These are phyloP conservation scores for Sugiyamaella mastotermitis DNA, from an alignment of 805 yeast genomes.

Conservation along the genomic window DNA sequence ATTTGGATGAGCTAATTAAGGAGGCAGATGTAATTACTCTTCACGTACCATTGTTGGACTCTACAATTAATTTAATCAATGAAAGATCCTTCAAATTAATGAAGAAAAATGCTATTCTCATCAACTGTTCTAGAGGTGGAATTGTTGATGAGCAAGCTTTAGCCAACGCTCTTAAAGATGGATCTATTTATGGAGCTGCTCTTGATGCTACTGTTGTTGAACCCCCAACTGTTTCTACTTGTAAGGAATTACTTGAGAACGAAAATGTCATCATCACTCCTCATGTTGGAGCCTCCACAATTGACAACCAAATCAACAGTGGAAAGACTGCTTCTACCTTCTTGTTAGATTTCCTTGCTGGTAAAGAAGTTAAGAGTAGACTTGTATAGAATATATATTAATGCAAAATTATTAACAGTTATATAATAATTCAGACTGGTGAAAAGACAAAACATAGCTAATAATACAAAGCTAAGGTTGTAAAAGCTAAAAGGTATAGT, in stretches of 20 bases:
- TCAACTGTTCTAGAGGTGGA: constrained; percentile 16
- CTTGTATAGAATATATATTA: no score
- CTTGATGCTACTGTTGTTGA: constrained; percentile 9
- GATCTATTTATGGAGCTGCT: constrained; percentile 7
- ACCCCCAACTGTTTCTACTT: constrained; percentile 7
- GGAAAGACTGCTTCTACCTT: constrained; percentile 8
- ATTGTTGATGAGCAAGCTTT: constrained; percentile 12
- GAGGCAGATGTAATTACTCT: constrained; percentile 9
- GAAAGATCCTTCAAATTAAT: constrained; percentile 2
- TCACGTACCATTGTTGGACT: constrained; percentile 7
- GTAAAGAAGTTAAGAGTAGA: no score
- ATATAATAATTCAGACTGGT: no score
- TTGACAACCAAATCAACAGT: constrained; percentile 10
- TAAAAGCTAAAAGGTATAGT: constrained; percentile 1
- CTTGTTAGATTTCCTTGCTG: constrained; percentile 6
- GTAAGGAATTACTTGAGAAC: constrained; percentile 2
- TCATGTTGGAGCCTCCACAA: constrained; percentile 10
- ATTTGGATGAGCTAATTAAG: constrained; percentile 7
- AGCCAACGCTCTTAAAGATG: constrained; percentile 9
- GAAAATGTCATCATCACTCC: constrained; percentile 7
- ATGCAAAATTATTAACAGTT: no score
- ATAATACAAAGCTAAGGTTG: no score
- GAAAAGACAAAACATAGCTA: no score
- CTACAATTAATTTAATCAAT: constrained; percentile 7
- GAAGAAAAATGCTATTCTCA: constrained; percentile 10